phyloP scores from a whole-genome alignment of 768 basidiomycete genomes.

The Phaeotremella skinneri region DNA sequence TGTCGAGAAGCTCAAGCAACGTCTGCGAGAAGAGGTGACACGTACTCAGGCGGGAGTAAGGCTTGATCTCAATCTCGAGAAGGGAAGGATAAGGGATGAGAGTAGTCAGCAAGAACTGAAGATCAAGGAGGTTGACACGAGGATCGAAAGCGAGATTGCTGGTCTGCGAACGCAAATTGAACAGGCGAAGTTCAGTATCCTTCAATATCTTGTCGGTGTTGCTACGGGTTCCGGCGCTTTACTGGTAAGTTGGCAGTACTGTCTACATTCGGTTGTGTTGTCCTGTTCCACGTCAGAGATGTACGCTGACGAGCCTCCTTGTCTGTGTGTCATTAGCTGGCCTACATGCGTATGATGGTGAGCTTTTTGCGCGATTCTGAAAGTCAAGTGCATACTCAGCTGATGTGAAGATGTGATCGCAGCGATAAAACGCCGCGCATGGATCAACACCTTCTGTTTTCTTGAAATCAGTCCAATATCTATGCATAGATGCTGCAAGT shows the following conservation, averaged over 20 bases:
- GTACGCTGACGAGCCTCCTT: neutral
- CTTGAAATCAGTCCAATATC: too few relatives aligned
- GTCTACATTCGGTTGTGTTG: neutral
- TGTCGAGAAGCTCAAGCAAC: constrained; percentile 91
- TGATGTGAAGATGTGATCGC: too few relatives aligned
- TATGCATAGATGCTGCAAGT: too few relatives aligned
- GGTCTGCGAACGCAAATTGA: constrained; percentile 64
- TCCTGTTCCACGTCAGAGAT: neutral
- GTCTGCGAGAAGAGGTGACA: constrained; percentile 84
- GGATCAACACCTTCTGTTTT: too few relatives aligned
- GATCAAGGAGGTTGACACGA: constrained; percentile 95
- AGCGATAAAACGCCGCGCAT: too few relatives aligned
- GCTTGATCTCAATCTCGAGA: constrained; percentile 92
- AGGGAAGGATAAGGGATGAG: constrained; percentile 86
- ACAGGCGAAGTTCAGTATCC: constrained; percentile 53
- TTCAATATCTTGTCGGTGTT: constrained; percentile 54
- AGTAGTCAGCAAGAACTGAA: constrained; percentile 85
- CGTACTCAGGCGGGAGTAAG: constrained; percentile 90
- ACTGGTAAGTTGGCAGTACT: constrained; percentile 37
- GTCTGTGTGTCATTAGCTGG: constrained; percentile 20
- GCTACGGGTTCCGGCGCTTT: constrained; percentile 51
- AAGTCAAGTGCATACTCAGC: too few relatives aligned
- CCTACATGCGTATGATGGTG: constrained; percentile 46
- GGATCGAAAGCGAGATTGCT: constrained; percentile 95
- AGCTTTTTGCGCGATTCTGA: too few relatives aligned